Evolutionary conservation across 495 filamentous ascomycete genomes (phyloP).

Genomic region (Hyaloscypha finlandica): DNA sequence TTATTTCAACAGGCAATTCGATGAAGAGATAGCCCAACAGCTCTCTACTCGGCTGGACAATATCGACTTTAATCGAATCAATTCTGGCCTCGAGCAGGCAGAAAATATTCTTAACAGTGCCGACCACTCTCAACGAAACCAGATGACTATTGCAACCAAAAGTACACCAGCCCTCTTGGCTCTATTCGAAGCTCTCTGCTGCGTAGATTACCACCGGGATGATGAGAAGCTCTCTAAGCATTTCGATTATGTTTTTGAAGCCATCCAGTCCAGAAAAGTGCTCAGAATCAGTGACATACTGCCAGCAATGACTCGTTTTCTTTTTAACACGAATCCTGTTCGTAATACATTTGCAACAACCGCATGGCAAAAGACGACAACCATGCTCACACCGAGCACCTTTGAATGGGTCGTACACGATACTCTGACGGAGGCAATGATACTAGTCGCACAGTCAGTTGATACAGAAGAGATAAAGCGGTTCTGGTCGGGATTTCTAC

Average conservation of each 20-base stretch:
- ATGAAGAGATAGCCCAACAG: conserved; percentile 61
- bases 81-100: conserved; percentile 52
- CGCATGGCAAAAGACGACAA: conserved; percentile 62
- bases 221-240: conserved; percentile 32
- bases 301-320: conserved; percentile 76
- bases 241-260: conserved; percentile 77
- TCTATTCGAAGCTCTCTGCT: conserved; percentile 56
- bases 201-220: conserved; percentile 43
- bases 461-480: conserved; percentile 45
- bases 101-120: conserved; percentile 36
- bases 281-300: conserved; percentile 70
- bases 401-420: conserved; percentile 84
- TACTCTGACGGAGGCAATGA: conserved; percentile 51
- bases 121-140: conserved; percentile 40
- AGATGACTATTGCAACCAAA: conserved; percentile 37
- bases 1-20: conserved; percentile 47
- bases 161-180: conserved; percentile 46
- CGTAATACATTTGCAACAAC: conserved; percentile 67
- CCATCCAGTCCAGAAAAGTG: conserved; percentile 70
- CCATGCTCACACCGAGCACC: conserved; percentile 60
- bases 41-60: conserved; percentile 58
- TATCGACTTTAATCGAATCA: conserved; percentile 64
- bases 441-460: conserved; percentile 46
- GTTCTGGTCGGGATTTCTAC: conserved; percentile 74
- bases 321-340: conserved; percentile 66